Evolutionary conservation across 1,284 basidiomycete species (phyloP).

Genomic region (Chalciporus sp.): DNA sequence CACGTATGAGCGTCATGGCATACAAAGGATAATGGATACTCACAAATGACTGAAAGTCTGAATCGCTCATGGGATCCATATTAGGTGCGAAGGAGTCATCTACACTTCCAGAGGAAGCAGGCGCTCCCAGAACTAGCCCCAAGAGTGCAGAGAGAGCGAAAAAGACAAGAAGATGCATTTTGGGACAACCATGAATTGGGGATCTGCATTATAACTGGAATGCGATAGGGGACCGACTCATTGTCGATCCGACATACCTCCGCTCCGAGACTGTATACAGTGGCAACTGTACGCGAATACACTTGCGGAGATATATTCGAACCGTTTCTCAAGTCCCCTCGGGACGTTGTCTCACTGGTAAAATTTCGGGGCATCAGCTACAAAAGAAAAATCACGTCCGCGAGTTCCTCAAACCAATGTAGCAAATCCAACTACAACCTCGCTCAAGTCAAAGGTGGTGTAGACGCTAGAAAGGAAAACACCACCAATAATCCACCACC

Average conservation of each 20-base stretch:
- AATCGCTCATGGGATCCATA: constrained; percentile 46
- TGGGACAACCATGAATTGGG: not conserved
- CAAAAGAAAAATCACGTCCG: no score
- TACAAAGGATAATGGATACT: no score
- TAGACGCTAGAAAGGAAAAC: constrained; percentile 24
- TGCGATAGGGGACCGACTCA: no score
- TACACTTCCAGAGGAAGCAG: constrained; percentile 40
- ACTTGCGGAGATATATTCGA: no score
- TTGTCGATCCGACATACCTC: no score
- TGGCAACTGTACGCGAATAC: no score
- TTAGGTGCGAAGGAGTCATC: constrained; percentile 44
- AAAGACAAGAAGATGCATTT: not conserved
- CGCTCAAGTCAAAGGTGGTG: constrained; percentile 17
- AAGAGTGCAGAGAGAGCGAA: not conserved
- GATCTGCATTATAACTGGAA: no score
- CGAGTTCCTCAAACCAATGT: constrained; percentile 12
- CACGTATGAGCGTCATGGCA: no score
- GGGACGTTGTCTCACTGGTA: no score
- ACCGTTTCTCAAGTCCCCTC: no score
- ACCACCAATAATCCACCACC: constrained; percentile 17
- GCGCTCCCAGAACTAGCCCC: not conserved
- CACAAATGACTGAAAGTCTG: constrained; percentile 58
- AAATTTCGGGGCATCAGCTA: no score
- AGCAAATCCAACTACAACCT: constrained; percentile 22
- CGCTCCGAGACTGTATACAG: no score